These are phyloP conservation scores for Paraleonurus japonicus DNA, from an alignment of 257 asterid species.

Conservation along the genomic window DNA sequence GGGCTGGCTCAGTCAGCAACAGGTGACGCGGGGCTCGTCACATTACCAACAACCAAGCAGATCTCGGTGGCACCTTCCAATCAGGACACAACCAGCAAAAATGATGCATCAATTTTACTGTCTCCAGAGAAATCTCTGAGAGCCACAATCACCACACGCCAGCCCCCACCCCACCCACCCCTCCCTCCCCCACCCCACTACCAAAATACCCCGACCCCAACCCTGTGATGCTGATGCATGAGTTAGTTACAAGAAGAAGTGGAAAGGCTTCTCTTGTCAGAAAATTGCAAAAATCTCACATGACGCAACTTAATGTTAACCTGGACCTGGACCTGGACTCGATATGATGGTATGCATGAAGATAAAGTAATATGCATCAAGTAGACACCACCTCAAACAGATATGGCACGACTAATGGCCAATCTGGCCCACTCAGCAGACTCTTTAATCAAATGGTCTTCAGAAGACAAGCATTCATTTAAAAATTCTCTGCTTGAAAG, in stretches of 20 bases:
- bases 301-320: no score
- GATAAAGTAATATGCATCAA: constrained; percentile 49
- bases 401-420: constrained; percentile 89
- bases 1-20: constrained; percentile 29
- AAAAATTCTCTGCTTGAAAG: constrained; percentile 80
- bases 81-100: constrained; percentile 17
- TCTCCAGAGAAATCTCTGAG: not conserved
- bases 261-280: constrained; percentile 44
- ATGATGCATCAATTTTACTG: constrained; percentile 1
- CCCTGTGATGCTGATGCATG: constrained; percentile 62
- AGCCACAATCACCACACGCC: constrained; percentile 3
- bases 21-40: no score
- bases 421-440: constrained; percentile 97
- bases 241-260: constrained; percentile 61
- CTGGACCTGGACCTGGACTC: constrained; percentile 70
- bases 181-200: not conserved
- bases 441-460: constrained; percentile 85
- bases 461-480: constrained; percentile 83
- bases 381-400: constrained; percentile 52
- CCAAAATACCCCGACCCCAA: not conserved
- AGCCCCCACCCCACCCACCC: no score
- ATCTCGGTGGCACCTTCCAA: no score
- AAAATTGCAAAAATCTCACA: constrained; percentile 49
- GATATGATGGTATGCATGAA: constrained; percentile 84
- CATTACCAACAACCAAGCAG: no score